Evolutionary conservation across 129 eudicot genomes (phyloP).

Genomic region (Pittosporum tobira): DNA sequence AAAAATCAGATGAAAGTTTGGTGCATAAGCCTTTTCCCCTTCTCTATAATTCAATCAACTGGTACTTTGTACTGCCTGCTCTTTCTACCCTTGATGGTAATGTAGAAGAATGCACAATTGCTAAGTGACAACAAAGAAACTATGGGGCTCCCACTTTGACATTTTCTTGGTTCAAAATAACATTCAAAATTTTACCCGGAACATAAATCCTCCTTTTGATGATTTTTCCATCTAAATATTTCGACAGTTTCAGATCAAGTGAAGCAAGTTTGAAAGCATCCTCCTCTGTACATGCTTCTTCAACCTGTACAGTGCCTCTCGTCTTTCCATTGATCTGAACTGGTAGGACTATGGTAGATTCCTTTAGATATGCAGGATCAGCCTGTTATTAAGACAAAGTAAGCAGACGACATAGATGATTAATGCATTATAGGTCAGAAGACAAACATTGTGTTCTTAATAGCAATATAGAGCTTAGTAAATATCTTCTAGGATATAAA

Average conservation of each 20-base stretch:
- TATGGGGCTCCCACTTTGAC: slow-evolving; percentile 43
- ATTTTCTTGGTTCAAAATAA: slow-evolving; percentile 50
- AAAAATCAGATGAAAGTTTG: neutral
- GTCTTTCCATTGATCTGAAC: slow-evolving; percentile 97
- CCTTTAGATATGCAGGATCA: slow-evolving; percentile 63
- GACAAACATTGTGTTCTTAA: neutral
- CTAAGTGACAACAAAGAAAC: neutral
- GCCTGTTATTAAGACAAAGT: slow-evolving; percentile 33
- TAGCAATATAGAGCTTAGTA: slow-evolving; percentile 5
- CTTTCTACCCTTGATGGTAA: neutral
- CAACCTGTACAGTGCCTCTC: slow-evolving; percentile 83
- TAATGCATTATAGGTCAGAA: neutral
- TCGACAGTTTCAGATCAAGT: slow-evolving; percentile 59
- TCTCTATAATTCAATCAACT: neutral
- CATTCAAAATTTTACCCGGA: slow-evolving; percentile 73
- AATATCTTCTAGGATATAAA: neutral
- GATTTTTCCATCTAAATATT: slow-evolving; percentile 57
- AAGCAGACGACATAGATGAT: neutral
- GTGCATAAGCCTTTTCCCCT: neutral
- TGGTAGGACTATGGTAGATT: slow-evolving; percentile 63
- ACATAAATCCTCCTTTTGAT: slow-evolving; percentile 81
- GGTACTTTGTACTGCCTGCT: neutral
- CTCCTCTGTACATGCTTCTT: slow-evolving; percentile 72
- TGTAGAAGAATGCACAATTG: slow-evolving; percentile 8
- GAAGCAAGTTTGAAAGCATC: slow-evolving; percentile 69